phyloP scores from a whole-genome alignment of 2,329 filamentous ascomycete species.

The Pestalotiopsis sp. region DNA sequence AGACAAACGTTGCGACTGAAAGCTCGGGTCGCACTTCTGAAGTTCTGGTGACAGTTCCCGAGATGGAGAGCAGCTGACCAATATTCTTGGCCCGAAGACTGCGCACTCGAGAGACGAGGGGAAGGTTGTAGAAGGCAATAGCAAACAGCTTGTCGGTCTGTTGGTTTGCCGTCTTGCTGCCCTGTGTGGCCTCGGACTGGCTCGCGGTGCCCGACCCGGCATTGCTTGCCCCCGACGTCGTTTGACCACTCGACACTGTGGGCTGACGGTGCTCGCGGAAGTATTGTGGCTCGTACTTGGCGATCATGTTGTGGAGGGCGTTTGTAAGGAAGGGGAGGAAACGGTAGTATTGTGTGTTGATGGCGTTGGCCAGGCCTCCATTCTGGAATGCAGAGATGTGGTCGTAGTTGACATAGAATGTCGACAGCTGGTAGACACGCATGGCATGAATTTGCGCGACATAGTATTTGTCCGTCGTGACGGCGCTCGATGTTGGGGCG shows the following conservation, averaged over 20 bases:
- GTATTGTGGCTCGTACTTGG: constrained; percentile 92
- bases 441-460: constrained; percentile 82
- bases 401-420: constrained; percentile 84
- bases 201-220: constrained; percentile 63
- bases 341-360: constrained; percentile 90
- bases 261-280: constrained; percentile 91
- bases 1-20: constrained; percentile 88
- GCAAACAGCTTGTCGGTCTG: constrained; percentile 97
- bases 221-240: constrained; percentile 68
- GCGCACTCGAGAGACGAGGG: constrained; percentile 82
- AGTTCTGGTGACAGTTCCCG: constrained; percentile 93
- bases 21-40: constrained; percentile 96
- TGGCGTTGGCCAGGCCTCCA: constrained; percentile 80
- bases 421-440: constrained; percentile 74
- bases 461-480: constrained; percentile 81
- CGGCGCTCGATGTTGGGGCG: constrained; percentile 67
- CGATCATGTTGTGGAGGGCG: constrained; percentile 88
- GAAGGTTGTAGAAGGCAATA: constrained; percentile 90
- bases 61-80: constrained; percentile 91
- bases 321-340: constrained; percentile 90
- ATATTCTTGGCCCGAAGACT: constrained; percentile 88
- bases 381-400: constrained; percentile 80
- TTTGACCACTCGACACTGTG: constrained; percentile 71
- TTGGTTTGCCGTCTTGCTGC: constrained; percentile 82
- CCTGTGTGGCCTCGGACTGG: constrained; percentile 61